Conservation (phyloP, 108 stramenopile species). For the Seminavis robusta region DNA sequence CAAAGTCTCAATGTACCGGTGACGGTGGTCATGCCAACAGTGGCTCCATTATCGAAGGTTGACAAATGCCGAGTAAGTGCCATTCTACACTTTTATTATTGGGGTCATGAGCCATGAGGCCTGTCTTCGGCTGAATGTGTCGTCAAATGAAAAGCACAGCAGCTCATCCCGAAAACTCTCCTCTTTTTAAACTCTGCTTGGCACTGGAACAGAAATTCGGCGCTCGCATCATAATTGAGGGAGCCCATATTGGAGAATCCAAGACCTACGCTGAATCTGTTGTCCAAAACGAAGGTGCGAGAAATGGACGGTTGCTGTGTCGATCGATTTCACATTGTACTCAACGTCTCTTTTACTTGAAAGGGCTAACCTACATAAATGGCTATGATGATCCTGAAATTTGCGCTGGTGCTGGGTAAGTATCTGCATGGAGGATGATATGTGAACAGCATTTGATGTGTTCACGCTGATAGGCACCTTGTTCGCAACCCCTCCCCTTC, state of each 20-base stretch:
- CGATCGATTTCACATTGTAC: too few relatives aligned
- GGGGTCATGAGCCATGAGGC: background rate
- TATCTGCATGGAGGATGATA: too few relatives aligned
- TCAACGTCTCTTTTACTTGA: too few relatives aligned
- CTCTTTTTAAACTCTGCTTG: background rate
- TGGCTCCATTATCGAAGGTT: constrained; percentile 93
- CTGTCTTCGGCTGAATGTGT: background rate
- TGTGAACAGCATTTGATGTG: too few relatives aligned
- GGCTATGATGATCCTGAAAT: constrained; percentile 98
- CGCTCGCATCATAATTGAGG: constrained; percentile 88
- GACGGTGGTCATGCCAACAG: constrained; percentile 93
- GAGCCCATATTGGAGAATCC: constrained; percentile 91
- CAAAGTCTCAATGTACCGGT: constrained; percentile 89
- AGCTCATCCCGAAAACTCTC: background rate
- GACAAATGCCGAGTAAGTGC: constrained; percentile 87
- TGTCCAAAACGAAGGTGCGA: constrained; percentile 45
- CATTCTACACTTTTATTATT: constrained; percentile 6
- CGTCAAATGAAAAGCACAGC: background rate
- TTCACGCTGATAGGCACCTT: too few relatives aligned
- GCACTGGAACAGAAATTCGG: constrained; percentile 68
- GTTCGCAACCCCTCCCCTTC: too few relatives aligned
- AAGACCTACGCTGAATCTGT: constrained; percentile 79
- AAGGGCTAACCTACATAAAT: constrained; percentile 84
- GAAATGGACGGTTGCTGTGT: too few relatives aligned
- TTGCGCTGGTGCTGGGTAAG: constrained; percentile 96